Evolutionary conservation across 208 protist genomes (phyloP), one percentile per base, ranked within the genome.

Genomic region (Wallacemonas sp.): DNA sequence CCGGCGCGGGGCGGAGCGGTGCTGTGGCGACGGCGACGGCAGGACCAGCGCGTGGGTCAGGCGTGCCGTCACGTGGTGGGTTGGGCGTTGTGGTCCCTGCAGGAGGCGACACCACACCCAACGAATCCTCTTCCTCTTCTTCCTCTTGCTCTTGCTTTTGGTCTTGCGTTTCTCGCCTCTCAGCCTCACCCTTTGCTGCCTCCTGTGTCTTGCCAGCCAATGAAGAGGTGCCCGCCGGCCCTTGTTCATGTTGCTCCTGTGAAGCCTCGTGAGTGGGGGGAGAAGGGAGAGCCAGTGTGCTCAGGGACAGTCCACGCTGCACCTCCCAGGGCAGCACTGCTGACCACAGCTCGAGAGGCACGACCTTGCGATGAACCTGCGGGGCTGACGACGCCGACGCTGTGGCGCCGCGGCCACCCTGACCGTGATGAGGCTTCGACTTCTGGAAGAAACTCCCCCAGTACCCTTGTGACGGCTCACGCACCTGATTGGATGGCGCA

Each of bases 241-340:
- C n/a, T n/a, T n/a, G n/a, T n/a, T n/a, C n/a, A n/a, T n/a, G n/a
- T n/a, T n/a, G n/a, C n/a, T n/a, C n/a, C n/a, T n/a, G n/a, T n/a
- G n/a, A n/a, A n/a, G n/a, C n/a, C n/a, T n/a, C n/a, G n/a, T n/a
- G n/a, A n/a, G n/a, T n/a, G n/a, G n/a, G n/a, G n/a, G 3, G 36
- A 24, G 61, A 5, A 3, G 78, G 72, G 21, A 86, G 71, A 16
- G 44, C 29, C 44, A 91, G 58, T 17, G 60, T 46, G 65, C 77
- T 88, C 60, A 75, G 71, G 14, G 89, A 95, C 17, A 95, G 82
- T 11, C 89, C 89, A 3, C 87, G 81, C 64, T 93, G 86, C 74
- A 92, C 81, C 68, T 95, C 86, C 87, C 89, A 95, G 11, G 89
- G 89, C 61, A 95, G 76, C 62, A 95, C 70, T 17, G 89, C 76